A percentile compares a stretch with the other conserved stretches of the same genome.
These are phyloP conservation scores for Daucus carota DNA, from an alignment of 129 eudicot genomes.

Conservation along the genomic window DH1_v3.0 NC_030387.2:24655001-24655500, in stretches of 20 bases:
- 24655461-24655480: neutral
- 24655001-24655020: neutral
- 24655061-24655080: conserved; percentile 92
- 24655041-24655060: conserved; percentile 76
- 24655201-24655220: neutral
- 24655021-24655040: neutral
- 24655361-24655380: conserved; percentile 71
- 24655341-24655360: conserved; percentile 96
- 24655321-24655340: conserved; percentile 94
- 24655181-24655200: neutral
- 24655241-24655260: neutral
- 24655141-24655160: neutral
- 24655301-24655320: conserved; percentile 3
- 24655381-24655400: conserved; percentile 82
- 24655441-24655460: neutral
- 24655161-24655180: neutral
- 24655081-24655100: conserved; percentile 99
- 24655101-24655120: conserved; percentile 69
- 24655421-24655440: conserved; percentile 51
- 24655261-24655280: neutral
- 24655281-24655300: neutral
- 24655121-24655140: neutral
- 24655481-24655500: too few species aligned
- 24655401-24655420: conserved; percentile 86
- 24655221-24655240: neutral